Base-by-base conservation (phyloP, 371 early-diverging fungal genomes). In the Syncephalastrum contaminatum region DNA sequence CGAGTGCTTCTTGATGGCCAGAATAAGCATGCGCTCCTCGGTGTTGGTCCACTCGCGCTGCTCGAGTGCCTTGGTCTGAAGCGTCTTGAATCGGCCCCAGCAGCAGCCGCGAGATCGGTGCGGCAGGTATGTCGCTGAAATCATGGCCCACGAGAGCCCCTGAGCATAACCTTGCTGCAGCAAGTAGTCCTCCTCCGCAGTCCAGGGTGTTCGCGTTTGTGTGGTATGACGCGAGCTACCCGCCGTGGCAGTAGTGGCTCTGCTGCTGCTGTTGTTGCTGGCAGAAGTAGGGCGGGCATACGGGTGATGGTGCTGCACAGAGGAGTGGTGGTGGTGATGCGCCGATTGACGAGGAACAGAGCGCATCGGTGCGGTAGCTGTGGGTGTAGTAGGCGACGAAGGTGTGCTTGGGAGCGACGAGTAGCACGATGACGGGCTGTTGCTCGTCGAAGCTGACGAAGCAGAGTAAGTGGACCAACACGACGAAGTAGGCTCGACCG, bases 121-220 rank as follows among this genome's bases (percentile, higher is more conserved):
- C 3, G 77, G 72, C 3, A 77, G 65, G 48, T 77, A 77, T 4
- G 70, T 74, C 5, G 77, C 65, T 42, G 74, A 74, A 39, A 77
- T 74, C 69, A 74, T 66, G 8, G 77, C 74, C 77, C 77, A 77
- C 8, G 77, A 77, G 20, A 74, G 40, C 27, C 77, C 77, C 62
- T 77, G 69, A 27, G 56, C 60, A 36, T 73, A 74, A 10, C 77
- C 77, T 58, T 72, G 68, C 52, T 68, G 74, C 47, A 77, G 66
- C 51, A 77, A 56, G 40, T 72, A 66, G 46, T 77, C 77, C 53
- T 77, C 77, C 43, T 64, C 68, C 16, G 74, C 70, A 20, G 74
- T 70, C 77, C 77, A 77, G 22, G 77, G 77, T 43, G 72, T 72
- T 46, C 77, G 72, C n/a, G 74, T 74, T 59, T 76, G 76, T 18